Conservation (phyloP, 177 flowering plant genomes). For the Vitis hybrid region DNA sequence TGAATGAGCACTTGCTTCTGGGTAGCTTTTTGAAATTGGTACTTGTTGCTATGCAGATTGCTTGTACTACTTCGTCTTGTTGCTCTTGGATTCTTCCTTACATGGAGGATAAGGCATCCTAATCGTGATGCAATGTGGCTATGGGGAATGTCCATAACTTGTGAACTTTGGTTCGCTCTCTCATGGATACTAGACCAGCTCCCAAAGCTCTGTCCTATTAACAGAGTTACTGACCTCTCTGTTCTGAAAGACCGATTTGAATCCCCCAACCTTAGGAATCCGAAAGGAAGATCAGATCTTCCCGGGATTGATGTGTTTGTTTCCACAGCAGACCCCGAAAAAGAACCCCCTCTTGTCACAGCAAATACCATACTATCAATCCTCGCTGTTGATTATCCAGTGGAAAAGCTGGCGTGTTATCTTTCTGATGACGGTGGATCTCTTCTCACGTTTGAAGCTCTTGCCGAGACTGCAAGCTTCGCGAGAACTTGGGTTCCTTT, state of each 20-base stretch:
- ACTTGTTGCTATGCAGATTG: conserved; percentile 42
- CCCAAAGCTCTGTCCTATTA: conserved; percentile 86
- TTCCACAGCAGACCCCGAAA: conserved; percentile 95
- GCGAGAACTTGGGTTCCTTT: conserved; percentile 87
- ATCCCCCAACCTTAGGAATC: conserved; percentile 70
- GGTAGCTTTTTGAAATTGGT: not conserved
- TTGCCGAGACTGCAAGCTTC: conserved; percentile 88
- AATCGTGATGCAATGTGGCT: conserved; percentile 89
- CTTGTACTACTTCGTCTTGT: conserved; percentile 56
- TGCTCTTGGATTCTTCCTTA: conserved; percentile 67
- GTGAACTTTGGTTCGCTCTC: conserved; percentile 87
- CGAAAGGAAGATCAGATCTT: conserved; percentile 81
- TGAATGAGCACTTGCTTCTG: too few relatives aligned
- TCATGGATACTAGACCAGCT: conserved; percentile 96
- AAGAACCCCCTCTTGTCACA: conserved; percentile 92
- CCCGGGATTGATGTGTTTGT: conserved; percentile 91
- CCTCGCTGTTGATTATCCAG: conserved; percentile 85
- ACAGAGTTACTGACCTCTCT: conserved; percentile 67
- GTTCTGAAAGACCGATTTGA: conserved; percentile 75
- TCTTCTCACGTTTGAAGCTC: conserved; percentile 80
- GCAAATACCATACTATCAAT: conserved; percentile 92
- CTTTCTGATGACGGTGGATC: conserved; percentile 91
- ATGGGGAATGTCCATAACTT: conserved; percentile 75
- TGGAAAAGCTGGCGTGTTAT: conserved; percentile 85
- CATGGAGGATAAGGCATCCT: conserved; percentile 82